Conservation (phyloP, 139 green algal species). For the Tetraselmis chui region DNA sequence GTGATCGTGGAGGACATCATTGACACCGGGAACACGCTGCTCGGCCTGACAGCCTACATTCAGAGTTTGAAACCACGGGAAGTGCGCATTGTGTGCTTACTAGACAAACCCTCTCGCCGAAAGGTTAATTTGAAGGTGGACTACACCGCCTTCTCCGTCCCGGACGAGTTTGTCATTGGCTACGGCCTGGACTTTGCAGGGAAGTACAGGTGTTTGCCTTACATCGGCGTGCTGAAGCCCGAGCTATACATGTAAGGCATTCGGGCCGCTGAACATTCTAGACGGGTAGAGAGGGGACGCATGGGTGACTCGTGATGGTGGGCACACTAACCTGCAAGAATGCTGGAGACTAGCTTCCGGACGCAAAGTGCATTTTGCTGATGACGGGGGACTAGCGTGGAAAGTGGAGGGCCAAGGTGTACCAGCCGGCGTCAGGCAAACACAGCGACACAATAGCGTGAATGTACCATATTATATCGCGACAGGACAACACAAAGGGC, state of each 20-base stretch:
- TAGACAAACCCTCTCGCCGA: slow-evolving; percentile 66
- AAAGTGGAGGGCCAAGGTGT: too few relatives aligned
- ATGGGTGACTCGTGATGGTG: too few relatives aligned
- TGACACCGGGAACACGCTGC: slow-evolving; percentile 65
- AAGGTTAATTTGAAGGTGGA: slow-evolving; percentile 42
- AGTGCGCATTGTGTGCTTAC: slow-evolving; percentile 46
- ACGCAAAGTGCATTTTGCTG: too few relatives aligned
- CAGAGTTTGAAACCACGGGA: slow-evolving; percentile 26
- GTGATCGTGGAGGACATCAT: slow-evolving; percentile 83
- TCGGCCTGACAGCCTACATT: slow-evolving; percentile 25
- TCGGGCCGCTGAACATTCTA: too few relatives aligned
- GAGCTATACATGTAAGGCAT: slow-evolving; percentile 36
- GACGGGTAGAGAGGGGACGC: too few relatives aligned
- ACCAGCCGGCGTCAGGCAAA: too few relatives aligned
- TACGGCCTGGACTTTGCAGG: slow-evolving; percentile 90
- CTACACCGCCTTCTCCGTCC: slow-evolving; percentile 56
- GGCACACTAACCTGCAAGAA: too few relatives aligned
- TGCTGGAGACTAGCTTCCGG: too few relatives aligned
- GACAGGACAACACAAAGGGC: too few relatives aligned
- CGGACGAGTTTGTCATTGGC: slow-evolving; percentile 87
- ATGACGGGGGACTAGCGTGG: too few relatives aligned
- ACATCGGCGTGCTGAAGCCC: slow-evolving; percentile 69
- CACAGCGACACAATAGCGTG: too few relatives aligned
- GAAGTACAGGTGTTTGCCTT: slow-evolving; percentile 64
- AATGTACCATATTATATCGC: too few relatives aligned